Conservation (phyloP, 768 basidiomycete species). For the Naematelia encephala region DNA sequence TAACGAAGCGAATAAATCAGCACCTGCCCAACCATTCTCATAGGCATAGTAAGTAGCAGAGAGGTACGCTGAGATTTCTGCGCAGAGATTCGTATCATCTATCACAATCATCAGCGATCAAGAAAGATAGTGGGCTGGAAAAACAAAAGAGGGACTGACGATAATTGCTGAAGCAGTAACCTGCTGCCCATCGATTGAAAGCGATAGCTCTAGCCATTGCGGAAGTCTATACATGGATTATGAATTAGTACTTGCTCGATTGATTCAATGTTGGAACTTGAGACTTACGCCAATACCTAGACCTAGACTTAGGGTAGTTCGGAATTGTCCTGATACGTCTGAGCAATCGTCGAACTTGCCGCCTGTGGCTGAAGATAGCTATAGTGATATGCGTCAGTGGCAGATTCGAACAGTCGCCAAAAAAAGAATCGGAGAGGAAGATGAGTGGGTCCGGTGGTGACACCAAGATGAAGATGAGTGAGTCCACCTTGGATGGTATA, state of each 20-base stretch:
- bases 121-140: neutral
- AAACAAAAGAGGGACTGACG: constrained; percentile 3
- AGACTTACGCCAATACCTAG: neutral
- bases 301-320: neutral
- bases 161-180: constrained; percentile 8
- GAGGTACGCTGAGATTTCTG: constrained; percentile 13
- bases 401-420: neutral
- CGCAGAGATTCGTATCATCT: constrained; percentile 6
- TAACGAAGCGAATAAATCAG: constrained; percentile 14
- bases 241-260: neutral
- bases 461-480: neutral
- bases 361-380: neutral
- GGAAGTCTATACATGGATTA: neutral
- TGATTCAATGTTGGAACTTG: neutral
- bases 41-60: constrained; percentile 13
- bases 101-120: neutral
- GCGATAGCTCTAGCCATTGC: neutral
- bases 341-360: neutral
- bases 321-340: neutral
- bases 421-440: neutral
- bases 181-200: constrained; percentile 10
- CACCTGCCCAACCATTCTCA: constrained; percentile 10
- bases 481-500: neutral
- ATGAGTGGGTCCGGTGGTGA: constrained; percentile 5
- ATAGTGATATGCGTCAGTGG: neutral